A percentile compares a stretch with the other conserved stretches of the same genome.
These are phyloP conservation scores for Lepraria neglecta DNA, from an alignment of 495 filamentous ascomycete genomes.

Conservation along the genomic window DNA sequence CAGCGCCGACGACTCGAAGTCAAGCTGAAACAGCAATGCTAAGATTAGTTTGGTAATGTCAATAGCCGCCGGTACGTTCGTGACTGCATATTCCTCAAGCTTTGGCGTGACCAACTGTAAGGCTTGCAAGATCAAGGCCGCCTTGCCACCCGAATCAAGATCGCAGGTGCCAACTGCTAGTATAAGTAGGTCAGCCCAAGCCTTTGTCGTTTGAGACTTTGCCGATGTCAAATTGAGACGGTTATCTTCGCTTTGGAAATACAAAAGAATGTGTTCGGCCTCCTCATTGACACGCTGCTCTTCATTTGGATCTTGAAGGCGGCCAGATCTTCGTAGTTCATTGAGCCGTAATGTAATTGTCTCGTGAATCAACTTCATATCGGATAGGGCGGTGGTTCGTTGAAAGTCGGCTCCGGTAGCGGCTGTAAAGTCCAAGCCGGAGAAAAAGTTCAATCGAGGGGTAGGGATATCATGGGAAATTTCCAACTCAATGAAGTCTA, in stretches of 20 bases:
- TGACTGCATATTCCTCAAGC: conserved; percentile 63
- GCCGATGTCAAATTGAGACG: conserved; percentile 54
- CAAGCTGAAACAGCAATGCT: conserved; percentile 65
- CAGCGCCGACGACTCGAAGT: conserved; percentile 45
- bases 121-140: conserved; percentile 72
- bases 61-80: conserved; percentile 57
- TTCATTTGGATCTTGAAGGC: conserved; percentile 50
- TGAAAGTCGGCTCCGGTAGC: conserved; percentile 50
- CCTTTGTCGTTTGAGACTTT: conserved; percentile 57
- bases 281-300: conserved; percentile 53
- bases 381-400: conserved; percentile 43
- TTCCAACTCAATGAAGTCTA: conserved; percentile 80
- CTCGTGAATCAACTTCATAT: conserved; percentile 56
- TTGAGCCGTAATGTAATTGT: conserved; percentile 48
- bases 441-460: conserved; percentile 51
- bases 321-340: conserved; percentile 46
- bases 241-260: conserved; percentile 63
- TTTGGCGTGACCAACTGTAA: conserved; percentile 82
- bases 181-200: conserved; percentile 76
- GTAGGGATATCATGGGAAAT: conserved; percentile 41
- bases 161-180: conserved; percentile 73
- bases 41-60: conserved; percentile 73
- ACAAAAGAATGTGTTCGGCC: conserved; percentile 48
- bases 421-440: conserved; percentile 54
- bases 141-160: conserved; percentile 58